Evolutionary conservation across 768 basidiomycete genomes (phyloP).

Genomic region (Boletales sp.): DNA sequence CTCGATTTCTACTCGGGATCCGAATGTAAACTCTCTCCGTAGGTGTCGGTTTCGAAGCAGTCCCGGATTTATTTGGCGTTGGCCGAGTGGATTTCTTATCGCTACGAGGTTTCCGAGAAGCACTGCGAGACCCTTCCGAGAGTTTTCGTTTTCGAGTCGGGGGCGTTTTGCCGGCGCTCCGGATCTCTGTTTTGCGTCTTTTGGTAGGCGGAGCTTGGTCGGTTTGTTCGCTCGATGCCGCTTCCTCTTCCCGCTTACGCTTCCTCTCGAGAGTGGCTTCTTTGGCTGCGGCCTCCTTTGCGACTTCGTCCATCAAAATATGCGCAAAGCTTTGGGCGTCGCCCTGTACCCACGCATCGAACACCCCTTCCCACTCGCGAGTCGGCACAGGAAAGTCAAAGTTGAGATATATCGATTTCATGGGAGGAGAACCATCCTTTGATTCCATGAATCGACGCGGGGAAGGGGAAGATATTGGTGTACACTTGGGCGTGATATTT

Average conservation of each 20-base stretch:
- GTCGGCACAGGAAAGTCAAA: conserved; percentile 82
- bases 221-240: conserved; percentile 11
- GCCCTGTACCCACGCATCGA: conserved; percentile 87
- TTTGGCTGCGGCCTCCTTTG: conserved; percentile 51
- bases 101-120: conserved; percentile 32
- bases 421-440: conserved; percentile 48
- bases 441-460: conserved; percentile 34
- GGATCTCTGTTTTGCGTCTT: conserved; percentile 20
- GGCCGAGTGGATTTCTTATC: conserved; percentile 9
- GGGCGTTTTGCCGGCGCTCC: conserved; percentile 9
- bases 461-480: conserved; percentile 46
- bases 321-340: conserved; percentile 80
- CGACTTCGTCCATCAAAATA: conserved; percentile 54
- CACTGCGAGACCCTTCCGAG: conserved; percentile 18
- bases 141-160: conserved; percentile 22
- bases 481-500: conserved; percentile 21
- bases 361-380: conserved; percentile 85
- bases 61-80: conserved; percentile 15
- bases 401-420: conserved; percentile 79
- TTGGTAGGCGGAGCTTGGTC: conserved; percentile 21
- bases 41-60: conserved; percentile 18
- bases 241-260: conserved; percentile 52
- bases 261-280: conserved; percentile 54
- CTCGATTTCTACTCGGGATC: conserved; percentile 12
- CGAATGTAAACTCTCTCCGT: conserved; percentile 27